Evolutionary conservation across 352 stramenopile genomes (phyloP), one percentile per base, ranked within the genome.

Genomic region (Phytophthora podocarpi): DNA sequence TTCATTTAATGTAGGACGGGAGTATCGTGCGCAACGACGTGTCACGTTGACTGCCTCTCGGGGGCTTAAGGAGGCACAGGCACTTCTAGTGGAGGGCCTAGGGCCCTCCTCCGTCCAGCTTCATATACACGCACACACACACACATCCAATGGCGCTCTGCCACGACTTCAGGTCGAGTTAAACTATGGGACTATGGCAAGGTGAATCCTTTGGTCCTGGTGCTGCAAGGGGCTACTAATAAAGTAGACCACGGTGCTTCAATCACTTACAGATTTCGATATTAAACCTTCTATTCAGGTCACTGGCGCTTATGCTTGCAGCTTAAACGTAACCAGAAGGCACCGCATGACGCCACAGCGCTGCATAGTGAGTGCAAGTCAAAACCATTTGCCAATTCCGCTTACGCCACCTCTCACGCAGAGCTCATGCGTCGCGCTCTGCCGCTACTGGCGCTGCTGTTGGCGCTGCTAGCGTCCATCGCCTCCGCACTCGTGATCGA

Each of bases 1-100:
- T 27, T n/a, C 39, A 20, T 47, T 89, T 48, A 59, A 31, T 91
- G 18, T 91, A 46, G 80, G 82, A 91, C 76, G 78, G 70, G 57
- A 62, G 82, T 91, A 91, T 91, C 82, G 80, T 89, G 80, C 80
- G 34, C 43, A 27, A 63, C 50, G 31, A 59, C 46, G 18, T 37
- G 27, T n/a, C 15, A 39, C 31, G 48, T 61, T 58, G 51, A 52
- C 50, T 66, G 47, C 66, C 66, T 63, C 64, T 48, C 36, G 24
- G 34, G 45, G 55, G 46, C 53, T 70, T 37, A 70, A 36, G n/a
- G 53, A 66, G 60, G 40, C 59, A 46, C 26, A 50, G 65, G 74
- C 74, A 79, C 72, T 84, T 84, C 74, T 70, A 39, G 52, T 39
- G 64, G 52, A 52, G 63, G 45, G 28, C n/a, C 13, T 31, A 30